Base-by-base conservation (phyloP, 306 rosid species). In the Fagus crenata region DNA sequence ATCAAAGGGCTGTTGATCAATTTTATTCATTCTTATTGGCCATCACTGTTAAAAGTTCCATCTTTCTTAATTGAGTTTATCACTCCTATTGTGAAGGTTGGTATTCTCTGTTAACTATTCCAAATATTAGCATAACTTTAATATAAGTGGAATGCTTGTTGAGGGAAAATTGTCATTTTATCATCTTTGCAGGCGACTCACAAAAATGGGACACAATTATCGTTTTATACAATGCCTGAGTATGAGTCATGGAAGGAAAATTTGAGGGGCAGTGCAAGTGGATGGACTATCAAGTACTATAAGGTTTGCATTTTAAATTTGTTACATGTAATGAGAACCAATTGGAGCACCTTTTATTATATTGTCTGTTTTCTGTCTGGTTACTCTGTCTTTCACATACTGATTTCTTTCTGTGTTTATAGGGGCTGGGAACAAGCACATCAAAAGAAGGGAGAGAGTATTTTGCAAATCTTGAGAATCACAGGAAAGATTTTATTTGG, bases 351-450 rank as follows among this genome's bases (percentile, higher is more conserved):
- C 37, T 67, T 32, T 36, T 81, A 35, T 39, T 37, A 53, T 39
- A 11, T 4, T 6, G 70, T 49, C 63, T 41, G 9, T 36, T 53
- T 39, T 54, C 54, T 32, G 9, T 35, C 18, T 22, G 3, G 33
- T 4, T 51, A 31, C 22, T 74, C 11, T 14, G 46, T 79, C n/a
- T n/a, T 28, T 4, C 46, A 33, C 14, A 68, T 7, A 3, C 53
- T 83, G 15, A 82, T 78, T 37, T 54, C 51, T 67, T 75, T 58
- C 43, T 80, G 17, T 35, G 8, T 69, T 59, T 58, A 17, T 59
- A 95, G 98, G 98, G 98, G 80, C 60, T 95, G 93, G 98, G 97
- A 80, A 95, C 98, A 77, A 95, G 98, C 86, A 83, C 97, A 12
- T 91, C 96, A 28, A 88, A 85, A 60, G 98, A 95, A 88, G 98